Base-by-base conservation (phyloP, 495 filamentous ascomycete species). In the Thermochaetoides thermophila region DNA sequence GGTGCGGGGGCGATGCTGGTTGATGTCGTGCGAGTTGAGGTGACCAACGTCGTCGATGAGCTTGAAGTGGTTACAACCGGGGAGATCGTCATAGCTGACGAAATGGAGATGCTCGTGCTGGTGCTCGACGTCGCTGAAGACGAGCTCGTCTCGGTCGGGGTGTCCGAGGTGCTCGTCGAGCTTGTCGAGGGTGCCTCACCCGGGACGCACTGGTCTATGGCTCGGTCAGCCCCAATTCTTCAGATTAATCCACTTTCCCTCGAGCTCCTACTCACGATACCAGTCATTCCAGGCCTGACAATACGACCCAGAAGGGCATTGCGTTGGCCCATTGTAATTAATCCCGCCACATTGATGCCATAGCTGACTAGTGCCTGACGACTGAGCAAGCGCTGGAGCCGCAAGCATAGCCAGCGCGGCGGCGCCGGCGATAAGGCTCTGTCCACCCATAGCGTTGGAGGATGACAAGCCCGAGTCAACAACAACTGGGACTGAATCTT, bases 291-390 rank as follows among this genome's bases (percentile, higher is more conserved):
- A 43, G 9, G 29, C 7, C 22, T 12, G 39, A 40, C 46, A 50
- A 17, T 29, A 19, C 10, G 39, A 33, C 4, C 40, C 40, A 2
- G 43, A 23, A 16, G 30, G 20, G 18, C 46, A 50, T 4, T 9
- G 19, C 10, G 29, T 33, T 14, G 43, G 21, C 13, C 46, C 46
- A 11, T 20, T 33, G 18, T 36, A 48, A 16, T 22, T 24, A 9
- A 40, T 32, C 12, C 47, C 44, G 20, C 47, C 44, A 13, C 47
- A 50, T 14, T 50, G 44, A 10, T 22, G n/a, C n/a, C n/a, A n/a
- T n/a, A n/a, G n/a, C n/a, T n/a, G n/a, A n/a, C n/a, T n/a, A n/a
- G n/a, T n/a, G n/a, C n/a, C n/a, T n/a, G n/a, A n/a, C n/a, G n/a
- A n/a, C n/a, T n/a, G n/a, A n/a, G n/a, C n/a, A n/a, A n/a, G n/a